Percentiles rank a stretch among this genome's conserved stretches.
These are phyloP conservation scores for Pleurotus eryngii DNA, from an alignment of 768 basidiomycete genomes.

Conservation along the genomic window DNA sequence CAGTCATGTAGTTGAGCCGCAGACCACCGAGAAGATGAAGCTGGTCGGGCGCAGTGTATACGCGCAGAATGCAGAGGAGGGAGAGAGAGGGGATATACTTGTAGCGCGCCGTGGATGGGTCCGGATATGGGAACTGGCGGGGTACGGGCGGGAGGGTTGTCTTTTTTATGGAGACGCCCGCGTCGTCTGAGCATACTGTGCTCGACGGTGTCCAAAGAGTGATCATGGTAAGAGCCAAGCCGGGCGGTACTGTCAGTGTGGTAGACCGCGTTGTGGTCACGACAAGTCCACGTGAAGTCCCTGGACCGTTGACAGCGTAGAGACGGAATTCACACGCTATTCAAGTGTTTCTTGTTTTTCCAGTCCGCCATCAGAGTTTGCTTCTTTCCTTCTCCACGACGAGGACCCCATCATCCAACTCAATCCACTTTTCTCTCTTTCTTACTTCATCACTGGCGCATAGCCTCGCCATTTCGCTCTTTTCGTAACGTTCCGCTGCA, in stretches of 20 bases:
- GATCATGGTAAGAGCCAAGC: slow-evolving; percentile 1
- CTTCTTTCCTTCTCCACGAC: not conserved
- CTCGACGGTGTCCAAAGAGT: slow-evolving; percentile 8
- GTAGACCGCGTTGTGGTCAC: not conserved
- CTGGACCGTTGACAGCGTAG: not conserved
- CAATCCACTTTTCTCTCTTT: slow-evolving; percentile 11
- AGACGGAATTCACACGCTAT: slow-evolving; percentile 3
- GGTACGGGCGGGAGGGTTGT: slow-evolving; percentile 16
- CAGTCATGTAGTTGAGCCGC: slow-evolving; percentile 34
- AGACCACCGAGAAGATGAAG: slow-evolving; percentile 28
- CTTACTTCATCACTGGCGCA: slow-evolving; percentile 20
- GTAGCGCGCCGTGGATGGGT: not conserved
- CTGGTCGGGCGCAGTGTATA: slow-evolving; percentile 44
- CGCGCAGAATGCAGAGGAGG: slow-evolving; percentile 44
- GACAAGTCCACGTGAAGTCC: not conserved
- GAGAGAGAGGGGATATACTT: slow-evolving; percentile 48
- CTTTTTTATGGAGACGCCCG: slow-evolving; percentile 16
- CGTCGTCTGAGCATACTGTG: slow-evolving; percentile 17
- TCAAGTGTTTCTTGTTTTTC: not conserved
- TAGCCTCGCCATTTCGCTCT: slow-evolving; percentile 14
- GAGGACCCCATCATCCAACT: not conserved
- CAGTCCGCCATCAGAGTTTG: not conserved
- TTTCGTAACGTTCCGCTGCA: slow-evolving; percentile 20
- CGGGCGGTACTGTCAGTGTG: not conserved
- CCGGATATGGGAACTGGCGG: slow-evolving; percentile 20